phyloP scores from a whole-genome alignment of 352 stramenopile genomes.

The Globisporangium abappressorium region DNA sequence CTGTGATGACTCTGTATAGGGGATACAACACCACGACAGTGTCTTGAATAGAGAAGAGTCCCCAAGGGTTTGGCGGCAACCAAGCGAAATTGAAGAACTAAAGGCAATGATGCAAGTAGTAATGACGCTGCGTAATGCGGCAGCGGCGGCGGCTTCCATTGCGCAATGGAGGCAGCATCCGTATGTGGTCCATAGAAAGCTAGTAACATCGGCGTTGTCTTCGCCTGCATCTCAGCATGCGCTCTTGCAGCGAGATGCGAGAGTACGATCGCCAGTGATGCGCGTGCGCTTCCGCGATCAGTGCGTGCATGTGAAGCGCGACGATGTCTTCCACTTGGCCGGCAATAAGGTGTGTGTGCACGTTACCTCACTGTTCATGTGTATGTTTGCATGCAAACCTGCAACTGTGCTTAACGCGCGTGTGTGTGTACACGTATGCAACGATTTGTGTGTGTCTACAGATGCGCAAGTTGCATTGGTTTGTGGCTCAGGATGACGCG shows the following conservation, averaged over 20 bases:
- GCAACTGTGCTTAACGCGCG: not conserved
- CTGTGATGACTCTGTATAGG: not conserved
- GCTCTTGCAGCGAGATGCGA: constrained; percentile 6
- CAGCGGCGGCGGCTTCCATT: not conserved
- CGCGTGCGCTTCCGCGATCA: constrained; percentile 62
- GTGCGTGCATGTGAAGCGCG: constrained; percentile 79
- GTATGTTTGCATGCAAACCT: not conserved
- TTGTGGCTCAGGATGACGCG: constrained; percentile 53
- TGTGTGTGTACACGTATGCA: not conserved
- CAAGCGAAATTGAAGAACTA: not conserved
- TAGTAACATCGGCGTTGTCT: not conserved
- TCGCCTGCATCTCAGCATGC: not conserved
- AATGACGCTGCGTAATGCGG: not conserved
- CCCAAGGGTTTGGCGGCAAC: too few relatives aligned
- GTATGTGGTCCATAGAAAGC: not conserved
- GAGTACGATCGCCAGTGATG: constrained; percentile 45
- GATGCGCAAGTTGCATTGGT: constrained; percentile 86
- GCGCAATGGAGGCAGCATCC: not conserved
- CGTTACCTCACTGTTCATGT: too few relatives aligned
- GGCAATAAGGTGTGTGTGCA: constrained; percentile 67
- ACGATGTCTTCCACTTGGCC: constrained; percentile 77
- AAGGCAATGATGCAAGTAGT: not conserved
- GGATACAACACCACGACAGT: not conserved
- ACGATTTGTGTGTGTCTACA: constrained; percentile 15
- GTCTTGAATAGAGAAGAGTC: not conserved